These are phyloP conservation scores for Lumnitzera racemosa DNA, from an alignment of 345 rosid species.

Conservation along the genomic window DNA sequence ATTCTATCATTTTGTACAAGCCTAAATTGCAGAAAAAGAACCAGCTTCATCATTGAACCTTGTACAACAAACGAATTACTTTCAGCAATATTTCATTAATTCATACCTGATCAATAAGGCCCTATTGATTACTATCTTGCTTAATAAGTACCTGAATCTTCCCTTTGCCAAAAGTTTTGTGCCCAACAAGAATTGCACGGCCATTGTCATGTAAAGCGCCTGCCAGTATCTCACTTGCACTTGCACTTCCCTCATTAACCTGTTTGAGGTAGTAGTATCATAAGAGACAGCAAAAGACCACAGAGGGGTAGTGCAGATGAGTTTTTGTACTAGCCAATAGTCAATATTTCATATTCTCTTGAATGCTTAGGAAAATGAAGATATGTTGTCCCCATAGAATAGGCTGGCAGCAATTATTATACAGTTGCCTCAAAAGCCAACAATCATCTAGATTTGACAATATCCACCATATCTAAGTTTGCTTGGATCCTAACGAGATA, in stretches of 20 bases:
- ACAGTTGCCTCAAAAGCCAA: too few relatives aligned
- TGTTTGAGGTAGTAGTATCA: conserved; percentile 17
- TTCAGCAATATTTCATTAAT: background rate
- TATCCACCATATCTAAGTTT: too few relatives aligned
- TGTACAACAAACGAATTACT: background rate
- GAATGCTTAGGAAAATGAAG: too few relatives aligned
- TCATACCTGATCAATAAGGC: too few relatives aligned
- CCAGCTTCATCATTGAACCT: background rate
- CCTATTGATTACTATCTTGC: background rate
- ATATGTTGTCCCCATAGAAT: too few relatives aligned
- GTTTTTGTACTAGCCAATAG: too few relatives aligned
- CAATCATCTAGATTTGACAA: too few relatives aligned
- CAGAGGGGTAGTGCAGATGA: background rate
- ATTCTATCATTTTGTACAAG: background rate
- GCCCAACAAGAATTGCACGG: conserved; percentile 85
- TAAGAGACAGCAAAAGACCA: too few relatives aligned
- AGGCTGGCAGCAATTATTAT: too few relatives aligned
- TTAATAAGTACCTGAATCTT: conserved; percentile 61
- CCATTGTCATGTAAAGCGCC: conserved; percentile 89
- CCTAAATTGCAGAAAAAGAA: background rate
- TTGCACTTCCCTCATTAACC: conserved; percentile 94
- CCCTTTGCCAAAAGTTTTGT: conserved; percentile 83
- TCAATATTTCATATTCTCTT: too few relatives aligned
- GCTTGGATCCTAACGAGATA: too few relatives aligned
- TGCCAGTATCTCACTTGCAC: conserved; percentile 94